Base-by-base conservation (phyloP, 768 basidiomycete species). In the Auricularia heimuer region DNA sequence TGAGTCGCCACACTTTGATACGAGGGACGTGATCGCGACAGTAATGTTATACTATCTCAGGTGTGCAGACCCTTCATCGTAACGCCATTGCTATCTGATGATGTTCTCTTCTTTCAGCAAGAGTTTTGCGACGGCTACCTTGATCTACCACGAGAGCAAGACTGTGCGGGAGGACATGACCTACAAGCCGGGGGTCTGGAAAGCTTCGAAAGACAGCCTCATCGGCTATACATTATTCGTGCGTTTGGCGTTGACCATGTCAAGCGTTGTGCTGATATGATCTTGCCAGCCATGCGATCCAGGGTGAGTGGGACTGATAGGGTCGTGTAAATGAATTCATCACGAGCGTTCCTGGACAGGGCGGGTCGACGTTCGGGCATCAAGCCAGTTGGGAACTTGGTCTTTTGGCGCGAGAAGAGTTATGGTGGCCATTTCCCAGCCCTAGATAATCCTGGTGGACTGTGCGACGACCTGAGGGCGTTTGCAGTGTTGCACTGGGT, bases 381-480 rank as follows among this genome's bases (percentile, higher is more conserved):
- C 8, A 51, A 16, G 47, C 47, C 47, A 18, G 47, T 51, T 16
- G 47, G 47, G 21, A 51, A 51, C 47, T 18, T 51, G 47, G 47
- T 51, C 11, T 51, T 51, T 21, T 51, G 21, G 18, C 8, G 47
- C 4, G 47, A 51, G 47, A 51, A 18, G 47, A 21, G 6, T 6
- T 18, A 51, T 21, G 68, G 69, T 29, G 69, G 68, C 45, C 70
- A 67, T 65, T 70, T 70, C 60, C 66, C 69, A 3, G 68, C 68
- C 16, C 62, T 69, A 29, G 68, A 70, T 63, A 66, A 64, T 54
- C 68, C 68, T 42, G 24, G 65, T 8, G 69, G 51, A 6, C 64
- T 70, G 24, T 64, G 68, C 33, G 62, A 56, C 3, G 68, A 70
- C 62, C 39, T 70, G 18, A 54, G 65, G 37, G 67, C 66, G 56